Conservation (phyloP, 352 stramenopile species). For the Pythium oligandrum region DNA sequence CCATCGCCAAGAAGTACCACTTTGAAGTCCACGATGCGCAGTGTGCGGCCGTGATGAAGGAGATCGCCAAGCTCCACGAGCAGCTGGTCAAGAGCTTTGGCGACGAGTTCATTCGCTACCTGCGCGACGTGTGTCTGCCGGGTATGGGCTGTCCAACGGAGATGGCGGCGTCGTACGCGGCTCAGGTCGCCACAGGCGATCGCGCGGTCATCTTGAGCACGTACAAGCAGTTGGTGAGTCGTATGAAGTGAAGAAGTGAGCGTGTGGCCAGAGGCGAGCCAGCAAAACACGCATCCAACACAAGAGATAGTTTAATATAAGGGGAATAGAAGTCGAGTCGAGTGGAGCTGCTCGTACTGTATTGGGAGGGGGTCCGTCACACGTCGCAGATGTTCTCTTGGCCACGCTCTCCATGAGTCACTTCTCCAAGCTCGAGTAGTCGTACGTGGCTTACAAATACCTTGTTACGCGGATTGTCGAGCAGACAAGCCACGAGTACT, state of each 20-base stretch:
- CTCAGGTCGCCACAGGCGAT: conserved; percentile 55
- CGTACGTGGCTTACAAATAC: no score
- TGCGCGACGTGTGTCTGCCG: conserved; percentile 58
- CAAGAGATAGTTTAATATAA: no score
- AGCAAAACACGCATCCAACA: no score
- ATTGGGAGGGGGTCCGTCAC: no score
- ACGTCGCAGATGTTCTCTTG: no score
- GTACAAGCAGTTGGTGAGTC: conserved; percentile 63
- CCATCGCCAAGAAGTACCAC: conserved; percentile 51
- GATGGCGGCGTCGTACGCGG: conserved; percentile 48
- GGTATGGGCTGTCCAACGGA: conserved; percentile 53
- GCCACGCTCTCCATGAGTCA: neutral
- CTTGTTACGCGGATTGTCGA: no score
- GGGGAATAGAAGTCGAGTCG: no score
- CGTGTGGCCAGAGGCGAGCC: no score
- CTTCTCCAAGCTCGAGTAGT: no score
- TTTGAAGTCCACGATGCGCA: conserved; percentile 76
- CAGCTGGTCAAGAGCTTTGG: conserved; percentile 51
- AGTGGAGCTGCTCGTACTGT: no score
- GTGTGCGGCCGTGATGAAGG: conserved; percentile 57
- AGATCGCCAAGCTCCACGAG: conserved; percentile 69
- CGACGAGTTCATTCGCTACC: conserved; percentile 54
- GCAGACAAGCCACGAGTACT: no score
- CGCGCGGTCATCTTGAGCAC: conserved; percentile 54
- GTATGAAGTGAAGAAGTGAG: conserved; percentile 27